Evolutionary conservation across 371 early-diverging fungal species (phyloP), one percentile per base, ranked within the genome.

Genomic region (Mortierella sp.): DNA sequence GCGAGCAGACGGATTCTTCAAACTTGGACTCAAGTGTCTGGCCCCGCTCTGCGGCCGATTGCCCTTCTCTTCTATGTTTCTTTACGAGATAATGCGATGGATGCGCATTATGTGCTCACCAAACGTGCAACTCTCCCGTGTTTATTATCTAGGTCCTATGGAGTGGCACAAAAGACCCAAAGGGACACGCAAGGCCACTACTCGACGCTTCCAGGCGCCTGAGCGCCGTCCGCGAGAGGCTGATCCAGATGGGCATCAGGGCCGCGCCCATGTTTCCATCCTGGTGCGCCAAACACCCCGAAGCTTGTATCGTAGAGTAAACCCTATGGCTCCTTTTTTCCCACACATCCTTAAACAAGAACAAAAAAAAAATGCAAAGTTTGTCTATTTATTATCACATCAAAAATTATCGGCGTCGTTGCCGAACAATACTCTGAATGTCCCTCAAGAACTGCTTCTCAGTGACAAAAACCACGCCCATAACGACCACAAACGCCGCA

Each of bases 221-320:
- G 27, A 90, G 92, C 71, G 93, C 93, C 72, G 92, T 92, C 88
- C 90, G 97, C 24, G 93, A 92, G 80, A 91, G 94, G 73, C 72
- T 96, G 72, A 88, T 92, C 7, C 88, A 85, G 38, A 93, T 95
- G 83, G 96, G 95, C 24, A 91, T 95, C 46, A 77, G 70, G 44
- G 94, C 96, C 16, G 93, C 92, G 44, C 95, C 96, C 29, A 82
- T 93, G 72, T 93, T 91, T 79, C 95, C 95, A 0, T 88, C 91
- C 44, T 96, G 93, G 93, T 96, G 96, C 75, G 84, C 89, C 29
- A 88, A 89, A 35, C 91, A 94, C 81, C 94, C 94, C 14, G 91
- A 85, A 54, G 79, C 75, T 2, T 85, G 86, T 49, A 75, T 85
- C 24, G 60, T 58, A 14, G 72, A 77, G 49, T 54, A 56, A 6